Percentiles rank a stretch among this genome's conserved stretches.
These are phyloP conservation scores for Syncephalastrum contaminatum DNA, from an alignment of 371 early-diverging fungal genomes.

Conservation along the genomic window DNA sequence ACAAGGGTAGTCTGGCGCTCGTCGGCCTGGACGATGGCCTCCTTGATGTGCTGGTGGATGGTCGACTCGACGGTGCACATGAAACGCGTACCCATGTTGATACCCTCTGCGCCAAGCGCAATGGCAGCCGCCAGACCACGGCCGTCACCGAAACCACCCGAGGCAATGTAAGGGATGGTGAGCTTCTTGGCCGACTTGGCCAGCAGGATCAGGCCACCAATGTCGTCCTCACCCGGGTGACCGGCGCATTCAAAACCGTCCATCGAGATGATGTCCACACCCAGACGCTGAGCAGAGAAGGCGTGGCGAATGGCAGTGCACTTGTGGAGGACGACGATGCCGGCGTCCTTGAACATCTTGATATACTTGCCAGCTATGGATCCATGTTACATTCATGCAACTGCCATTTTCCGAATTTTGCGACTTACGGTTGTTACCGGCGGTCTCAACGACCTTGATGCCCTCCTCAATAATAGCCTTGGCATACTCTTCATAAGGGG, in stretches of 20 bases:
- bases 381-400: background rate
- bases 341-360: conserved; percentile 74
- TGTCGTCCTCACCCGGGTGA: conserved; percentile 84
- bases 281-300: conserved; percentile 59
- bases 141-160: conserved; percentile 79
- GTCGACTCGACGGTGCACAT: conserved; percentile 78
- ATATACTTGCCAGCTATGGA: conserved; percentile 63
- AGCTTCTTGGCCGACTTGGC: conserved; percentile 68
- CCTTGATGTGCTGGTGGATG: conserved; percentile 73
- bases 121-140: conserved; percentile 71
- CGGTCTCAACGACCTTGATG: conserved; percentile 79
- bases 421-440: conserved; percentile 63
- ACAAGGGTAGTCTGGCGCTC: conserved; percentile 69
- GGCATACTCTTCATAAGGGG: conserved; percentile 78
- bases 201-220: conserved; percentile 71
- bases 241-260: conserved; percentile 86
- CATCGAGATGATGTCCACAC: conserved; percentile 68
- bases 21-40: conserved; percentile 67
- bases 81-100: conserved; percentile 85
- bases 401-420: background rate
- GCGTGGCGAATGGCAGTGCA: conserved; percentile 79
- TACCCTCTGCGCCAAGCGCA: conserved; percentile 69
- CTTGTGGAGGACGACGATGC: conserved; percentile 74
- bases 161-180: conserved; percentile 70
- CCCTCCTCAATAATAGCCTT: conserved; percentile 75